A percentile compares a stretch with the other conserved stretches of the same genome.
These are phyloP conservation scores for Zoysia matrella DNA, from an alignment of 202 grass and related monocot species.

Conservation along the genomic window DNA sequence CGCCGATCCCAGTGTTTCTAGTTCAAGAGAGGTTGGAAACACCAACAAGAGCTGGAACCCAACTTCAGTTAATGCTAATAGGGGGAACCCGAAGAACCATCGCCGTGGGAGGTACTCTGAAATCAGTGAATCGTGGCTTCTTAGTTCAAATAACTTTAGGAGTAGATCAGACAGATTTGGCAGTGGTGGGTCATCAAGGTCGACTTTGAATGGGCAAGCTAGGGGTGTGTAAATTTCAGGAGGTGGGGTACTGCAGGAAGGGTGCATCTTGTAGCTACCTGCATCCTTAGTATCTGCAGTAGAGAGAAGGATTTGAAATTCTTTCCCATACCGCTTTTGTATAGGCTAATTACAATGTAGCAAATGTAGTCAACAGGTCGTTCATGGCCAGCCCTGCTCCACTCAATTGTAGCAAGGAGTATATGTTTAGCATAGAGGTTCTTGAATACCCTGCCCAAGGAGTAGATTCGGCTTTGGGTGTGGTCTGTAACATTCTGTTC, in stretches of 20 bases:
- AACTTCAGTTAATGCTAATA: conserved; percentile 45
- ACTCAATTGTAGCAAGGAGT: conserved; percentile 43
- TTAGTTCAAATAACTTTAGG: conserved; percentile 58
- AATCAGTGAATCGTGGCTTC: conserved; percentile 58
- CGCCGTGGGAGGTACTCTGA: conserved; percentile 46
- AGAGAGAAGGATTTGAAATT: conserved; percentile 51
- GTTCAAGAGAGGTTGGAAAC: conserved; percentile 41
- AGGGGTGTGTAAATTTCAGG: conserved; percentile 84
- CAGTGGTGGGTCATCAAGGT: conserved; percentile 50
- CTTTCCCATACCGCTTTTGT: conserved; percentile 68
- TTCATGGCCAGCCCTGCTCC: conserved; percentile 46
- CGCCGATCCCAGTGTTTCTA: conserved; percentile 44
- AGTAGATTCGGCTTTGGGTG: conserved; percentile 40
- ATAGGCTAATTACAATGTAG: conserved; percentile 82
- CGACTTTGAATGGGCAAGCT: conserved; percentile 50
- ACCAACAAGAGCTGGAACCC: conserved; percentile 54
- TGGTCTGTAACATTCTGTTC: conserved; percentile 38
- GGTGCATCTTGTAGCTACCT: conserved; percentile 84
- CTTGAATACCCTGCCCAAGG: conserved; percentile 9
- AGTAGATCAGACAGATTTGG: conserved; percentile 49
- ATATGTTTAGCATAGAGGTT: conserved; percentile 46
- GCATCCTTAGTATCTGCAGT: conserved; percentile 59
- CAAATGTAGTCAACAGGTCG: conserved; percentile 56
- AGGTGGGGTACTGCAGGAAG: conserved; percentile 78
- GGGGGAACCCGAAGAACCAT: conserved; percentile 48